Evolutionary conservation across 2,329 filamentous ascomycete genomes (phyloP), one percentile per base, ranked within the genome.

Genomic region (Tolypocladium pustulatum): DNA sequence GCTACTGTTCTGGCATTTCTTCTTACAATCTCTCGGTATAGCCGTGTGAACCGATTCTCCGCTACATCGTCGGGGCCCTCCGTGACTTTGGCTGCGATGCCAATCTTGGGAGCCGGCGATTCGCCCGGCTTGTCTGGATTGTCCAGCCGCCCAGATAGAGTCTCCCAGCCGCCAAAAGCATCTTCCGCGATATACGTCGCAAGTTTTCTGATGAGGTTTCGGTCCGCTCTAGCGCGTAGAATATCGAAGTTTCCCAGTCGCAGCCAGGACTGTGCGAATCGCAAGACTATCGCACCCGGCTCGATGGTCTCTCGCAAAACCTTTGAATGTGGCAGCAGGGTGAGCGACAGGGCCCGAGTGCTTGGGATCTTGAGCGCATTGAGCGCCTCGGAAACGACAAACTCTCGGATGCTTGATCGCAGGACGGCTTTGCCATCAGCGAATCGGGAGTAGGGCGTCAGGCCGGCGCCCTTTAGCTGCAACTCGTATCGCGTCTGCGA

Each of bases 191-290:
- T 82, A 68, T 96, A 97, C 10, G 87, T 89, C 5, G 90, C 86
- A 13, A 97, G 76, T 62, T 83, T 82, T 9, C 91, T 80, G 25
- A 93, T 85, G 46, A 94, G 74, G 13, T 79, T 80, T 25, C 92
- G 80, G 65, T 99, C 91, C 37, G 90, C 89, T 25, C 94, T 81
- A 4, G 88, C 87, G 43, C 91, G 85, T 10, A 92, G 81, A n/a
- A 99, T 81, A 67, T 99, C 95, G 69, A 99, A 99, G 25, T 88
- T 97, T n/a, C 94, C 94, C 56, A 99, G 85, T 30, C 94, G 82
- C 53, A 99, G 74, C 94, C 94, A 99, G 22, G 83, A 88, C 71
- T 96, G 86, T 0, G 94, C 94, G 68, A 97, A 97, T 13, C 94
- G 85, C 34, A 90, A 82, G 15, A 99, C 94, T 61, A 99, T 94